Evolutionary conservation across 1,139 yeast genomes (phyloP).

Genomic region (Geotrichum australiense): DNA sequence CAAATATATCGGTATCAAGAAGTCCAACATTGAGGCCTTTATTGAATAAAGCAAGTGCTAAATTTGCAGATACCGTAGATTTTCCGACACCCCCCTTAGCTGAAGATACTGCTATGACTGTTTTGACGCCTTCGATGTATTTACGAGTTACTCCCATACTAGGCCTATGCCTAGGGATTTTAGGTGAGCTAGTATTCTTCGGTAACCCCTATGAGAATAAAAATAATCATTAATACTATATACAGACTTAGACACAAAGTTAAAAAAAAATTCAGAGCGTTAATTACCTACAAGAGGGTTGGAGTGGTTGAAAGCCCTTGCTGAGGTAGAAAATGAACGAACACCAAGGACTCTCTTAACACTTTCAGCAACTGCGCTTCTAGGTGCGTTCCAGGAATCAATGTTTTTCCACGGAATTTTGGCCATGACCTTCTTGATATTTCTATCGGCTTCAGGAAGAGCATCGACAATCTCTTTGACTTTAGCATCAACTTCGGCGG

Average conservation of each 20-base stretch:
- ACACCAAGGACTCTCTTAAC: constrained; percentile 26
- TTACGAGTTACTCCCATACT: constrained; percentile 46
- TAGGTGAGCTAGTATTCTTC: constrained; percentile 25
- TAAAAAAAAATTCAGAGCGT: constrained; percentile 5
- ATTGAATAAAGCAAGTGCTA: constrained; percentile 55
- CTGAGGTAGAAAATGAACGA: constrained; percentile 22
- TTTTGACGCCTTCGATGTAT: constrained; percentile 56
- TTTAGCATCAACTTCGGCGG: constrained; percentile 42
- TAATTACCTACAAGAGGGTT: constrained; percentile 46
- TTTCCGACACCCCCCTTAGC: constrained; percentile 77
- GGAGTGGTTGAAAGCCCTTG: constrained; percentile 35
- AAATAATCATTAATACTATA: constrained; percentile 7
- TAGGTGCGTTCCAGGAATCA: constrained; percentile 52
- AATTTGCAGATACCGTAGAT: constrained; percentile 50
- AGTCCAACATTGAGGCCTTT: constrained; percentile 58
- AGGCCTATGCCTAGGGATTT: constrained; percentile 19
- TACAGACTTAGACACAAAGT: constrained; percentile 6
- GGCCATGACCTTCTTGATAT: constrained; percentile 39
- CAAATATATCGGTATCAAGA: constrained; percentile 76
- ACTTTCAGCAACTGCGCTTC: constrained; percentile 27
- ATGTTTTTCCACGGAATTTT: constrained; percentile 45
- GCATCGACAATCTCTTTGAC: constrained; percentile 36
- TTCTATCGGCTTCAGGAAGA: constrained; percentile 28
- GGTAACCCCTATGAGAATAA: constrained; percentile 45
- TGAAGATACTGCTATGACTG: constrained; percentile 63